phyloP scores from a whole-genome alignment of 108 stramenopile genomes.

The Skeletonema grethae region DNA sequence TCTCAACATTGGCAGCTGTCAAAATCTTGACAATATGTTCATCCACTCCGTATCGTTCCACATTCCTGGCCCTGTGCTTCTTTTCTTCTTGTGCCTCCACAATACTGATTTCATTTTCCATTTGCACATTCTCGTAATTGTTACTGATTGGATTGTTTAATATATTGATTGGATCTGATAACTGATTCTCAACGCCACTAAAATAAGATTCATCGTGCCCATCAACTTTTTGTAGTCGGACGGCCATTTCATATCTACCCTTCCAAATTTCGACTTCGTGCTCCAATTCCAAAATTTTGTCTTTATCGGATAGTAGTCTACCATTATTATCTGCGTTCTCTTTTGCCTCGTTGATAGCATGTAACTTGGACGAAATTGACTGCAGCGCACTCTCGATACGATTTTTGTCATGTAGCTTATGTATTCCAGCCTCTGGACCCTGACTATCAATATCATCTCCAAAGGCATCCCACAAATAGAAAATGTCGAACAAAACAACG shows the following conservation, averaged over 20 bases:
- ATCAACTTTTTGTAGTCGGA: not conserved
- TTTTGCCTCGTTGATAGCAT: constrained; percentile 8
- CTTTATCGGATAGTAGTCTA: constrained; percentile 13
- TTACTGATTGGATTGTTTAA: not conserved
- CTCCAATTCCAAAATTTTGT: constrained; percentile 11
- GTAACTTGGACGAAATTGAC: constrained; percentile 4
- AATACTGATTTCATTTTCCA: not conserved
- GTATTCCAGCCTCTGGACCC: constrained; percentile 42
- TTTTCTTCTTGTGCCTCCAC: not conserved
- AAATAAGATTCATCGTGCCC: not conserved
- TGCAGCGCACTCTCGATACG: constrained; percentile 11
- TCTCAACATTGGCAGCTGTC: constrained; percentile 47
- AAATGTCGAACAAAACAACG: not conserved
- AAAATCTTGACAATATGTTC: constrained; percentile 58
- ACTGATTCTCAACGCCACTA: not conserved
- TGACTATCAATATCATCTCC: not conserved
- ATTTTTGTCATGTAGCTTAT: constrained; percentile 23
- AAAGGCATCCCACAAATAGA: not conserved
- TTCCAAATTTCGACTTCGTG: not conserved
- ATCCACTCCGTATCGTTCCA: constrained; percentile 35
- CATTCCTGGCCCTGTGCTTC: not conserved
- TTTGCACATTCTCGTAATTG: constrained; percentile 7
- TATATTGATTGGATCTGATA: constrained; percentile 14
- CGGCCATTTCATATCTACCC: constrained; percentile 31
- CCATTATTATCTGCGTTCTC: not conserved